A percentile compares a stretch with the other conserved stretches of the same genome.
These are phyloP conservation scores for Coemansia guatemalensis DNA, from an alignment of 192 early-diverging fungal species.

Conservation along the genomic window DNA sequence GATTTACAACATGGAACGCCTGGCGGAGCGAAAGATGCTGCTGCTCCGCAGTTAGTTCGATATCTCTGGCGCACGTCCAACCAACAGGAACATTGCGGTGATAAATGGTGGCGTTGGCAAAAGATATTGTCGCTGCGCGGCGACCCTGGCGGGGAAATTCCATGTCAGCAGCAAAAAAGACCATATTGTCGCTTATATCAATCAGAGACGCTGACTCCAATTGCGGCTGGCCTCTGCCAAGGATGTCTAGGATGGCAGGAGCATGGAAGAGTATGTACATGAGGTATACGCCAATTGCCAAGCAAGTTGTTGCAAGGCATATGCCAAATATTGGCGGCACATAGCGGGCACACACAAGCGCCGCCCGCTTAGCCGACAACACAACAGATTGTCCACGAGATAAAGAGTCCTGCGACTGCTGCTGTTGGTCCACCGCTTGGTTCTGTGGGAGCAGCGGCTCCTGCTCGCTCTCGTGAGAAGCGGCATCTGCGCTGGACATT, in stretches of 20 bases:
- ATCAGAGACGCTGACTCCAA: conserved; percentile 22
- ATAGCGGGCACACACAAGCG: background rate
- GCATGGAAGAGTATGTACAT: conserved; percentile 30
- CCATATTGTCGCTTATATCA: conserved; percentile 23
- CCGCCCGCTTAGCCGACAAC: background rate
- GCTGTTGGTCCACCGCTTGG: background rate
- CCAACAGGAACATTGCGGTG: conserved; percentile 28
- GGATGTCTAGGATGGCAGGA: conserved; percentile 16
- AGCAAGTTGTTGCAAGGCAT: conserved; percentile 22
- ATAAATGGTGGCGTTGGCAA: conserved; percentile 34
- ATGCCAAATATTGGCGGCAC: conserved; percentile 13
- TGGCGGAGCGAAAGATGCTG: conserved; percentile 19
- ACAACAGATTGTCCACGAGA: background rate
- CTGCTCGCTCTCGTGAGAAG: conserved; percentile 14
- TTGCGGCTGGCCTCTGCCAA: conserved; percentile 21
- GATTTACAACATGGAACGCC: conserved; percentile 29
- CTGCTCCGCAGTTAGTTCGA: conserved; percentile 13
- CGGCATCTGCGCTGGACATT: background rate
- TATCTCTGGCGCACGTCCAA: conserved; percentile 22
- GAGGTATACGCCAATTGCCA: conserved; percentile 31
- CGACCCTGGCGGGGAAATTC: conserved; percentile 24
- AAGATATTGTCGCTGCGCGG: conserved; percentile 12
- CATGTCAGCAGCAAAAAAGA: conserved; percentile 22
- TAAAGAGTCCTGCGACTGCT: background rate
- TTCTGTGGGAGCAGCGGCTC: conserved; percentile 21